Evolutionary conservation across 371 early-diverging fungal species (phyloP), one percentile per base, ranked within the genome.

Genomic region (Syncephalis fuscata): DNA sequence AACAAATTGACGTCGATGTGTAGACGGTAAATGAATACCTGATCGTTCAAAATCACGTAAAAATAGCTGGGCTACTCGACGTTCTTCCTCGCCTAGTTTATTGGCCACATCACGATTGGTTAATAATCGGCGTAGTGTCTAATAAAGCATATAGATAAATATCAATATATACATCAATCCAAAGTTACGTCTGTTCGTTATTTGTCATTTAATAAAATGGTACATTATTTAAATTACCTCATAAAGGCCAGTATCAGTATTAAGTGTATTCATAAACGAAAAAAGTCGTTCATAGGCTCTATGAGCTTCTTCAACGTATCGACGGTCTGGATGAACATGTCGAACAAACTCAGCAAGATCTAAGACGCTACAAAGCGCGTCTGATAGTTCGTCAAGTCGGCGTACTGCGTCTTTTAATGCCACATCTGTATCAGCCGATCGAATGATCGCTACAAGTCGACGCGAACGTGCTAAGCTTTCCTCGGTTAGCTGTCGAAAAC

Each of bases 271-370:
- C 82, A 97, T 82, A 57, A 80, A 88, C 5, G 76, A 77, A 25
- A 78, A 82, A 52, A 95, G 55, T 39, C 71, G 64, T 24, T 71
- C 61, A 52, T 87, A 89, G 0, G 80, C 87, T 4, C 70, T 58
- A 59, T 90, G 83, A 2, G 95, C 93, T 1, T 78, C 80, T 32
- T 70, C 65, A 51, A 79, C 70, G 55, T 77, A 82, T 15, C 49
- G 56, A 45, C 49, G 54, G 57, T 85, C 79, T 0, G 94, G 92
- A 53, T 92, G 93, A 16, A 85, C 78, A 50, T 86, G 86, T 38
- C 92, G 76, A n/a, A 92, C 66, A 19, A 97, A 76, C 61, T 97
- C 97, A 0, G 88, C 82, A 41, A 82, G 70, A 55, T 97, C 97
- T 59, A 94, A 82, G 0, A 93, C 82, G 42, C 74, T 73, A 49